Base-by-base conservation (phyloP, 176 grass and related monocot species). In the Oryza australiensis region DNA sequence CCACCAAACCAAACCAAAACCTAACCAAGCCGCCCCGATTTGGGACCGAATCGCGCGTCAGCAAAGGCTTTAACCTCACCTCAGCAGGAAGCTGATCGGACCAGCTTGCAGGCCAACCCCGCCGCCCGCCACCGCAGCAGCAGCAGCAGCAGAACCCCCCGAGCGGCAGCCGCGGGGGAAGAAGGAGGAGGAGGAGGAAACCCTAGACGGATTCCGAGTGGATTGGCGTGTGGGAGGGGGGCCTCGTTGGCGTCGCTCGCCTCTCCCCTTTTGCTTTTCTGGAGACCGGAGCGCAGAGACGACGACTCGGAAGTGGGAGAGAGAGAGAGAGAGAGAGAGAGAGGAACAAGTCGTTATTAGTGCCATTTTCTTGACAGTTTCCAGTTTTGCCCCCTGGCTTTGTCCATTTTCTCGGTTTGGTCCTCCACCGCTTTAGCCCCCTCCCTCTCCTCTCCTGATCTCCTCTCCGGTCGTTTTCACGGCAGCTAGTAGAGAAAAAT, bases 141-240 rank as follows among this genome's bases (percentile, higher is more conserved):
- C 12, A 11, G 11, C 12, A 16, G 27, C 14, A 57, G 46, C 13
- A 23, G 41, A 71, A 57, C 66, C 68, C 4, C 2, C 14, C 5
- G 48, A n/a, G 66, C 12, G n/a, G 37, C 43, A 12, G 43, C 48
- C 48, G 48, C 16, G 16, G 37, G 68, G 24, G 33, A 8, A 64
- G 48, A 18, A 55, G 24, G 64, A 62, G 53, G 26, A 1, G 43
- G 12, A 5, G 55, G 55, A 57, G 53, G 53, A 57, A 57, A 57
- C 53, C 53, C 53, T 57, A 57, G 70, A 60, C 28, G 33, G 65
- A 74, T 75, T 64, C 55, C 53, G 77, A 46, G 7, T 57, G 53
- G 20, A 66, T 80, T 80, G 68, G 74, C 81, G 81, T 74, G 81
- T 74, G 80, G 51, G 67, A n/a, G n/a, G n/a, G n/a, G n/a, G n/a